A percentile compares a stretch with the other conserved stretches of the same genome.
Conservation (phyloP, 208 protist genomes). For the Leishmania tropica region DNA sequence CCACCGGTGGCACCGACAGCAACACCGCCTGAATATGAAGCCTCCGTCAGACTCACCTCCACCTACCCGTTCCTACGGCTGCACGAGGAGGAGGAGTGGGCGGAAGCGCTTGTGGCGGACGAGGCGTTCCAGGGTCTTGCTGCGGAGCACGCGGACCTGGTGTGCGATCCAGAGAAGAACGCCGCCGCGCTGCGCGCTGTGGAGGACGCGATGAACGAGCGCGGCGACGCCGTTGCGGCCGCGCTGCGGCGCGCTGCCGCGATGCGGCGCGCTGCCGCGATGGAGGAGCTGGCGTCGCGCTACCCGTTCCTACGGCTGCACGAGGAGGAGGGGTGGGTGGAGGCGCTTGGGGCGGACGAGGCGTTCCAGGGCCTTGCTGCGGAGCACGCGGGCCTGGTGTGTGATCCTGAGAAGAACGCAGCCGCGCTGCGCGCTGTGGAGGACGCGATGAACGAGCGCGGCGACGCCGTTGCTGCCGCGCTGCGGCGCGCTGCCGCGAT, state of each 20-base stretch:
- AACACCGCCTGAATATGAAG: too few relatives aligned
- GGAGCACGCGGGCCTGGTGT: background rate
- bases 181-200: background rate
- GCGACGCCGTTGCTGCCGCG: background rate
- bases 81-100: conserved; percentile 29
- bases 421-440: background rate
- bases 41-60: background rate
- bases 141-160: conserved; percentile 10
- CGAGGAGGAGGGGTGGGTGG: background rate
- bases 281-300: background rate
- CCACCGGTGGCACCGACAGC: background rate
- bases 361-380: background rate
- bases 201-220: background rate
- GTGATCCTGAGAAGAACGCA: background rate
- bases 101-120: conserved; percentile 13
- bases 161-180: background rate
- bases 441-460: background rate
- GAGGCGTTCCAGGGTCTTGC: background rate
- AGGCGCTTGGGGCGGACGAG: background rate
- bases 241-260: too few relatives aligned
- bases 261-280: background rate
- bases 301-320: background rate
- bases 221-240: background rate
- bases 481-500: background rate
- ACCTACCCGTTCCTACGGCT: conserved; percentile 32